Conservation (phyloP, 306 rosid species). For the Carpinus viminea region DNA sequence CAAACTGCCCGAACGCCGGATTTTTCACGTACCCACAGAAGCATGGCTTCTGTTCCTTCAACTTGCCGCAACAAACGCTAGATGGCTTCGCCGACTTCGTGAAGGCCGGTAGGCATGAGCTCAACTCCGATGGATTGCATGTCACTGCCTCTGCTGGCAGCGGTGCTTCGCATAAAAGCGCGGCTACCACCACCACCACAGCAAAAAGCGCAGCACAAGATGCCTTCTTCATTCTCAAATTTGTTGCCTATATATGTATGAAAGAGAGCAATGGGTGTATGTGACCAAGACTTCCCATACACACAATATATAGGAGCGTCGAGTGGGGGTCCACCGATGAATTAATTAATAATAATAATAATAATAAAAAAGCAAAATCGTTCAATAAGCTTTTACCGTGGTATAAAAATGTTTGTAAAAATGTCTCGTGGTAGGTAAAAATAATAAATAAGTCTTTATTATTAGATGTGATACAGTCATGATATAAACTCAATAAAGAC, state of each 20-base stretch:
- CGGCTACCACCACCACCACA: slow-evolving; percentile 15
- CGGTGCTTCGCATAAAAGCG: slow-evolving; percentile 10
- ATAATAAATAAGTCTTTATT: too few relatives aligned
- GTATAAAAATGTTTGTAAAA: too few relatives aligned
- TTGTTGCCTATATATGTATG: not conserved
- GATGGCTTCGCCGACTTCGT: slow-evolving; percentile 29
- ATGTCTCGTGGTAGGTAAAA: too few relatives aligned
- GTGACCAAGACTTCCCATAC: not conserved
- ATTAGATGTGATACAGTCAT: too few relatives aligned
- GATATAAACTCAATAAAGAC: too few relatives aligned
- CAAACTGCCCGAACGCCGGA: slow-evolving; percentile 15
- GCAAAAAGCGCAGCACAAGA: slow-evolving; percentile 12
- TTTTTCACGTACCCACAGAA: slow-evolving; percentile 54
- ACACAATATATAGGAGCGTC: too few relatives aligned
- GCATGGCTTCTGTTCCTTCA: slow-evolving; percentile 59
- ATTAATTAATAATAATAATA: too few relatives aligned
- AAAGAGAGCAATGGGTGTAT: not conserved
- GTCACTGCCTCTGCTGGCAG: slow-evolving; percentile 33
- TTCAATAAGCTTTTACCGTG: too few relatives aligned
- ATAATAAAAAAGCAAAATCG: too few relatives aligned
- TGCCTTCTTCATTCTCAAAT: slow-evolving; percentile 18
- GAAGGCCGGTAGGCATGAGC: slow-evolving; percentile 45
- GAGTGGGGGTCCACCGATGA: too few relatives aligned
- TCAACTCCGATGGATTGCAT: slow-evolving; percentile 43
- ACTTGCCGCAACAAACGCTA: slow-evolving; percentile 44